phyloP scores from a whole-genome alignment of 164 flowering plant species.

The Magnolia kwangsiensis region DNA sequence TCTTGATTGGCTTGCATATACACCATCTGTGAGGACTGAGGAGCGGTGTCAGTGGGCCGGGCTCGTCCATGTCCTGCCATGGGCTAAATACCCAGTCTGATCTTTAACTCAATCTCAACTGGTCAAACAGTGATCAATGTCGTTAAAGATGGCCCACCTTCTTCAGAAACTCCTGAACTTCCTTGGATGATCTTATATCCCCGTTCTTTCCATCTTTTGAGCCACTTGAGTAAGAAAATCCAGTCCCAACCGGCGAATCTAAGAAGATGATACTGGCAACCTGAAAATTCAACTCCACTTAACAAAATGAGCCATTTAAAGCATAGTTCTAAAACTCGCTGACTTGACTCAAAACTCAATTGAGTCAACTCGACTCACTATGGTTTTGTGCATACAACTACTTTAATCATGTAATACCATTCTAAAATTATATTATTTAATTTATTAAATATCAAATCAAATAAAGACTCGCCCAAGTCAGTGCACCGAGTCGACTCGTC shows the following conservation, averaged over 20 bases:
- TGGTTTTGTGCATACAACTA: too few species aligned
- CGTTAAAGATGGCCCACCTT: slow-evolving; percentile 16
- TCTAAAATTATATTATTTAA: neutral
- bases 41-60: neutral
- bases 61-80: neutral
- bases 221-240: slow-evolving; percentile 22
- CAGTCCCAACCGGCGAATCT: slow-evolving; percentile 23
- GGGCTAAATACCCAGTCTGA: neutral
- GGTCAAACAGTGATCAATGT: neutral
- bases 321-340: neutral
- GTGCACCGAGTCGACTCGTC: too few species aligned
- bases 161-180: slow-evolving; percentile 14
- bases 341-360: neutral
- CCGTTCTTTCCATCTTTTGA: neutral
- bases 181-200: slow-evolving; percentile 10
- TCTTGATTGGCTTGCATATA: too few species aligned
- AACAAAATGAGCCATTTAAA: neutral
- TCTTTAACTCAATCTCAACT: neutral
- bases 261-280: slow-evolving; percentile 17
- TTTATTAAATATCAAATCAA: too few species aligned
- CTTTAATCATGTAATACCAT: too few species aligned
- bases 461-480: too few species aligned
- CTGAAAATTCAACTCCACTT: slow-evolving; percentile 4
- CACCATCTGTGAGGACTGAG: neutral
- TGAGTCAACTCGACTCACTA: neutral